These are phyloP conservation scores for Staphylotrichum longicolle DNA, from an alignment of 495 filamentous ascomycete genomes.

Conservation along the genomic window DNA sequence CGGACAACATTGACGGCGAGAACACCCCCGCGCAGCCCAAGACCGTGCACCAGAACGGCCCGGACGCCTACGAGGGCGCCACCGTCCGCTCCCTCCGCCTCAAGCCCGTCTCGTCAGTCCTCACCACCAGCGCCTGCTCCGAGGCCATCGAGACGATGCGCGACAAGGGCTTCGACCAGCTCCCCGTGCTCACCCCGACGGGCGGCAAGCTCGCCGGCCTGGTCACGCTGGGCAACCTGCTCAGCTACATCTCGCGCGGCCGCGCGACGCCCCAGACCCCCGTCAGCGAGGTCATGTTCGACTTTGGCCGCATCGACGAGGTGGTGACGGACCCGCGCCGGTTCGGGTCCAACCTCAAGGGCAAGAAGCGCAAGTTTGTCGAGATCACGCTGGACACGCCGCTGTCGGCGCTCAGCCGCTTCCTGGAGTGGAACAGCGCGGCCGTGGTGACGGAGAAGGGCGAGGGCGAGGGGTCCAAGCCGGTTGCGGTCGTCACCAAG, in stretches of 20 bases:
- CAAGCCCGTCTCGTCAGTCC: constrained; percentile 87
- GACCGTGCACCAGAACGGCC: constrained; percentile 30
- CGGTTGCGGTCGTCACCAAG: constrained; percentile 91
- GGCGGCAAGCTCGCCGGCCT: constrained; percentile 77
- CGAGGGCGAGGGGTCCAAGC: constrained; percentile 55
- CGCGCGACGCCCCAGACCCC: constrained; percentile 67
- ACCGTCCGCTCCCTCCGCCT: constrained; percentile 79
- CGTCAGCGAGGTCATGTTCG: constrained; percentile 92
- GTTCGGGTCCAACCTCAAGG: constrained; percentile 48
- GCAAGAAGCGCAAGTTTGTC: constrained; percentile 69
- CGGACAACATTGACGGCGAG: constrained; percentile 44
- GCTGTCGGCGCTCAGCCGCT: constrained; percentile 75
- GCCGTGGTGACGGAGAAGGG: constrained; percentile 81
- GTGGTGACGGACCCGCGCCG: constrained; percentile 79
- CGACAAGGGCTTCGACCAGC: constrained; percentile 93
- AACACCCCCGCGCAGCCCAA: constrained; percentile 20
- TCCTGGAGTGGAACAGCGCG: constrained; percentile 97
- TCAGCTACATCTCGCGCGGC: constrained; percentile 80
- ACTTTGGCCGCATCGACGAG: constrained; percentile 81
- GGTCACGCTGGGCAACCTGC: constrained; percentile 90
- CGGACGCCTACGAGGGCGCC: constrained; percentile 63
- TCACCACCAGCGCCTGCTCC: constrained; percentile 63
- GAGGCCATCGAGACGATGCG: constrained; percentile 96
- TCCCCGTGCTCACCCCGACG: constrained; percentile 76
- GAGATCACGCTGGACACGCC: constrained; percentile 92